Base-by-base conservation (phyloP, 106 monocot species). In the Hemerocallis citrina region DNA sequence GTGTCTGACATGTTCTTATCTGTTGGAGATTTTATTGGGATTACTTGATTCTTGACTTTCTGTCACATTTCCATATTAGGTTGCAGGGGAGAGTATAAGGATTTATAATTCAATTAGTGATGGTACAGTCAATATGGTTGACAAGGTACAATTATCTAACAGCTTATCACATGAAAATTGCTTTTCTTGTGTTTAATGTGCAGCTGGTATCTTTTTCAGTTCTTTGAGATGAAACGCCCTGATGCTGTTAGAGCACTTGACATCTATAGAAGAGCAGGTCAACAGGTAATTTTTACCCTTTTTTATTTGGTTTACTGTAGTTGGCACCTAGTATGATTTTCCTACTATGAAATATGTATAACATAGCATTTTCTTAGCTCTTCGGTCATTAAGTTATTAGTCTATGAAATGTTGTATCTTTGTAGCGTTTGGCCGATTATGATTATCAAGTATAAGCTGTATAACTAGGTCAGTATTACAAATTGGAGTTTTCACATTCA, bases 221-320 rank as follows among this genome's bases (percentile, higher is more conserved):
- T 96, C 52, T 96, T 96, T 82, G 96, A 96, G 77, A 96, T 96
- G 96, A 75, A 87, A 71, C 80, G 86, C 14, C 75, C 76, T 73
- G 68, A 96, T 75, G 91, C 96, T 64, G 14, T 96, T 55, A 87
- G 66, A 56, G 84, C 96, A 52, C 91, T 91, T 72, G 91, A 87
- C 15, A 82, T 96, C 69, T 96, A 91, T 43, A 75, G 77, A 60
- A 81, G 63, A 55, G 81, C 91, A 37, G 81, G 79, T 20, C 68
- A 81, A 30, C 96, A 96, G 91, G 96, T 96, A 86, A 47, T 34
- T 57, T 8, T 25, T 25, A 10, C 22, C 22, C 8, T 49, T 49
- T 10, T 24, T 24, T 24, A 9, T 1, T 49, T 24, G 22, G 49
- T 24, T 24, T 3, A 17, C n/a, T n/a, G n/a, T n/a, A n/a, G n/a